phyloP scores from a whole-genome alignment of 2,329 filamentous ascomycete species.

The Xylaria sp. region DNA sequence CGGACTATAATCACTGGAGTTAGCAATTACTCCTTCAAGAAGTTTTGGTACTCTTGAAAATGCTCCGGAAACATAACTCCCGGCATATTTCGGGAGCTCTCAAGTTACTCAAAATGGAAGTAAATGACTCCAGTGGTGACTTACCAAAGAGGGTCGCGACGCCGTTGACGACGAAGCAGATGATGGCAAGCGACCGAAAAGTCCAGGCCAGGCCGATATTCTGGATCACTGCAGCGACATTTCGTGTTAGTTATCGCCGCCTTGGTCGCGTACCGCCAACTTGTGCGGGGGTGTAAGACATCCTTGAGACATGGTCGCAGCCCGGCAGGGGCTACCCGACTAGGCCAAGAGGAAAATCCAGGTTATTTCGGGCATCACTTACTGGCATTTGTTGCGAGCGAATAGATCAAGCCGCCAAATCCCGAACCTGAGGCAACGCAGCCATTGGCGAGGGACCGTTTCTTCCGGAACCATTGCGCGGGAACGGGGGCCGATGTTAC shows the following conservation, averaged over 20 bases:
- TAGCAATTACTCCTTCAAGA: no score
- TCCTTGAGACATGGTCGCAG: not conserved
- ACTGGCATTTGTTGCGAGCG: slow-evolving; percentile 71
- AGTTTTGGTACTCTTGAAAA: no score
- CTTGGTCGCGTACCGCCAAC: no score
- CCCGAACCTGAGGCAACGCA: slow-evolving; percentile 76
- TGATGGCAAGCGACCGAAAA: slow-evolving; percentile 57
- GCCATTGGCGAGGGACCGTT: slow-evolving; percentile 75
- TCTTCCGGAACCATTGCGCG: slow-evolving; percentile 79
- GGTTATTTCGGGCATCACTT: not conserved
- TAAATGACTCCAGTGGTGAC: no score
- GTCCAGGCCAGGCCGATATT: slow-evolving; percentile 72
- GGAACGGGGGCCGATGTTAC: slow-evolving; percentile 74
- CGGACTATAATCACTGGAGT: slow-evolving; percentile 53
- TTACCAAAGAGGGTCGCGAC: slow-evolving; percentile 66
- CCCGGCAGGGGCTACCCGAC: not conserved
- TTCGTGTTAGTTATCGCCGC: not conserved
- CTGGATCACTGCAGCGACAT: slow-evolving; percentile 61
- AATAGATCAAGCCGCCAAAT: slow-evolving; percentile 78
- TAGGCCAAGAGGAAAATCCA: not conserved
- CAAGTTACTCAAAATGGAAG: no score
- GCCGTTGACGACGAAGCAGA: slow-evolving; percentile 62
- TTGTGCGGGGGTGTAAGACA: not conserved
- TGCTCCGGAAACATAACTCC: no score
- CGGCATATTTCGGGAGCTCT: no score